These are phyloP conservation scores for Heterobasidion annosum DNA, from an alignment of 1,284 basidiomycete species.

Conservation along the genomic window DNA sequence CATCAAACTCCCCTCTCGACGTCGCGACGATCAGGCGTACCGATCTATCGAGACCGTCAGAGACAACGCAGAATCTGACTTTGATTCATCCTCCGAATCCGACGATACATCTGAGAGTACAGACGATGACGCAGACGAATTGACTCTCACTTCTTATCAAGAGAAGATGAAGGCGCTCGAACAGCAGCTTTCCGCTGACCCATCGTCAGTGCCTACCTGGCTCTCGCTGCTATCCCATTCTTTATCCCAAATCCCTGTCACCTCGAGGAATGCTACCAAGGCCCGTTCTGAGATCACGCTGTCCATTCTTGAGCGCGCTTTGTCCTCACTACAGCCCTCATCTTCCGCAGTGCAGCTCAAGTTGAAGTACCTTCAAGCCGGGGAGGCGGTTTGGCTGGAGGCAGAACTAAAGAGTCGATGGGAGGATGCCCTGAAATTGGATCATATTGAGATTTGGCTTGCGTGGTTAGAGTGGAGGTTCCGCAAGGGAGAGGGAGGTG, in stretches of 20 bases:
- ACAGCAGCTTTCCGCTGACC: conserved; percentile 38
- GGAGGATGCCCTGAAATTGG: conserved; percentile 53
- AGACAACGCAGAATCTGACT: conserved; percentile 31
- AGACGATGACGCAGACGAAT: conserved; percentile 22
- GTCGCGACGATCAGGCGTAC: conserved; percentile 31
- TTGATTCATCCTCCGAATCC: conserved; percentile 24
- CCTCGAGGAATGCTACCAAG: conserved; percentile 56
- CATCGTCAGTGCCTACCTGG: conserved; percentile 51
- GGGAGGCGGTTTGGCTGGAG: conserved; percentile 61
- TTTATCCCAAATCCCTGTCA: conserved; percentile 44
- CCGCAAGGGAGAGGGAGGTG: conserved; percentile 30
- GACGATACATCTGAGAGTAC: conserved; percentile 14
- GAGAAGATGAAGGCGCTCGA: conserved; percentile 50
- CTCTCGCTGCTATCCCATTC: conserved; percentile 55
- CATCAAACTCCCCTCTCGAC: conserved; percentile 40
- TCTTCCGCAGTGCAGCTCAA: conserved; percentile 37
- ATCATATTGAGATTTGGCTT: conserved; percentile 49
- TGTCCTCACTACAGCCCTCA: conserved; percentile 47
- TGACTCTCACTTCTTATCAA: conserved; percentile 43
- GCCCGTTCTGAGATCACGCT: conserved; percentile 62
- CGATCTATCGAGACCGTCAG: conserved; percentile 35
- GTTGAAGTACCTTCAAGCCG: conserved; percentile 59
- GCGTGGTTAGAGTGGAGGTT: conserved; percentile 74
- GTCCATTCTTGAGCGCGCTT: conserved; percentile 57
- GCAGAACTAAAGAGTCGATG: conserved; percentile 54